Conservation (phyloP, 352 stramenopile species). For the Elongisporangium anandrum region DNA sequence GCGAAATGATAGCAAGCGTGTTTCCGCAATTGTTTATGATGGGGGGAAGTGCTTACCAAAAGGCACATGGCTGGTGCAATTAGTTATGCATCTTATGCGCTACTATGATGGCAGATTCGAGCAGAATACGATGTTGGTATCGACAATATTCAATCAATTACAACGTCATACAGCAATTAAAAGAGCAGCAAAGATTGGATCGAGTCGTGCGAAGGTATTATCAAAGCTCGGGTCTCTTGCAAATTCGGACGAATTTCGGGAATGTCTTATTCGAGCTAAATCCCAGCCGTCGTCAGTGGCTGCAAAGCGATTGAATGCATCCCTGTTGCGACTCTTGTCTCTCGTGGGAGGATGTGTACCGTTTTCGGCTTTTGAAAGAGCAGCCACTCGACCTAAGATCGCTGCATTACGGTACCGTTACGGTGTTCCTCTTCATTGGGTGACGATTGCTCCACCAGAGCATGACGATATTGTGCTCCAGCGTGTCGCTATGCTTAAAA, state of each 20-base stretch:
- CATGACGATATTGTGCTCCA: conserved; percentile 16
- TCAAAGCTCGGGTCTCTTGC: conserved; percentile 4
- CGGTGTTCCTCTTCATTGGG: conserved; percentile 13
- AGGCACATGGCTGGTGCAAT: neutral
- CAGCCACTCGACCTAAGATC: conserved; percentile 12
- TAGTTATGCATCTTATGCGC: conserved; percentile 6
- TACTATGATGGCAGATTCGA: conserved; percentile 15
- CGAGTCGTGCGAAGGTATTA: neutral
- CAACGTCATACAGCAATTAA: conserved; percentile 6
- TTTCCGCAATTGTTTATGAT: conserved; percentile 9
- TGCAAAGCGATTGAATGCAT: conserved; percentile 9
- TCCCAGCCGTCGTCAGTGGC: conserved; percentile 1
- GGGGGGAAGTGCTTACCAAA: neutral
- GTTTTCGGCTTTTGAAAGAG: conserved; percentile 21
- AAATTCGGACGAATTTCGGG: neutral
- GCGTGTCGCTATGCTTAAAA: conserved; percentile 3
- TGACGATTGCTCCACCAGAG: conserved; percentile 16
- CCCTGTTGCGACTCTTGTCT: conserved; percentile 12
- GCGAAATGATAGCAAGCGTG: neutral
- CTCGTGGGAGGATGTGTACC: conserved; percentile 13
- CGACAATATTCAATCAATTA: conserved; percentile 14
- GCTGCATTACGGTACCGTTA: conserved; percentile 14
- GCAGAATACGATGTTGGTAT: neutral
- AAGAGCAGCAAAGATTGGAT: conserved; percentile 6
- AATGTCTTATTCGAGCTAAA: neutral